These are phyloP conservation scores for Pseudogymnoascus sp. DNA, from an alignment of 2,329 filamentous ascomycete species.

Conservation along the genomic window DNA sequence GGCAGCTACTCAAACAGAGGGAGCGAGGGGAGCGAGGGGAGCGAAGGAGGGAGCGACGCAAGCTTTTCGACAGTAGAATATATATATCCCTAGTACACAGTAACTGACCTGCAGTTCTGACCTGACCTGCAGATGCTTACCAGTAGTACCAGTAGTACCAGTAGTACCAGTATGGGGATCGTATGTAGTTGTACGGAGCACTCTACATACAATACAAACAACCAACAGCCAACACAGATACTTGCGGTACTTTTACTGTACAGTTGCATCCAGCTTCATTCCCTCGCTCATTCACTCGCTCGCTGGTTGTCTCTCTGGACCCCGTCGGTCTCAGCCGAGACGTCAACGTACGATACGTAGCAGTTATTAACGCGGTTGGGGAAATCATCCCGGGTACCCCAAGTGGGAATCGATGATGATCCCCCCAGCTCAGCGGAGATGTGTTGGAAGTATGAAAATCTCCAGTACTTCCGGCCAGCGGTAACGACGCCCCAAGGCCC, in stretches of 20 bases:
- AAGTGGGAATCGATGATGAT: neutral
- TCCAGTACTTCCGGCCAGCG: neutral
- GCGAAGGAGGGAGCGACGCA: neutral
- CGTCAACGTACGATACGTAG: neutral
- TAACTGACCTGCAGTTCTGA: neutral
- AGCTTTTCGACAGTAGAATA: neutral
- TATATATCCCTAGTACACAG: neutral
- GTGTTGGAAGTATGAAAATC: neutral
- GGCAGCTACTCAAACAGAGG: neutral
- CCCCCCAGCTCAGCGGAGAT: neutral
- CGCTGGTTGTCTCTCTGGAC: neutral
- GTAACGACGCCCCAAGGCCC: neutral
- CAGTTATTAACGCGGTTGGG: neutral
- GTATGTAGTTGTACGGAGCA: too few species aligned
- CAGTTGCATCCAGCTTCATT: neutral
- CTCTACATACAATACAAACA: too few species aligned
- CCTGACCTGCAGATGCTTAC: neutral
- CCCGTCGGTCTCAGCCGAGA: neutral
- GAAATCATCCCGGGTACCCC: neutral
- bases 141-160: neutral
- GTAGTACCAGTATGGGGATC: too few species aligned
- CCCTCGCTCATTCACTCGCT: conserved; percentile 4
- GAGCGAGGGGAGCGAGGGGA: neutral
- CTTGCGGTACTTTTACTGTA: neutral
- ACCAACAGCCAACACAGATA: neutral